Evolutionary conservation across 495 filamentous ascomycete genomes (phyloP).

Genomic region (Bombardia bombarda): DNA sequence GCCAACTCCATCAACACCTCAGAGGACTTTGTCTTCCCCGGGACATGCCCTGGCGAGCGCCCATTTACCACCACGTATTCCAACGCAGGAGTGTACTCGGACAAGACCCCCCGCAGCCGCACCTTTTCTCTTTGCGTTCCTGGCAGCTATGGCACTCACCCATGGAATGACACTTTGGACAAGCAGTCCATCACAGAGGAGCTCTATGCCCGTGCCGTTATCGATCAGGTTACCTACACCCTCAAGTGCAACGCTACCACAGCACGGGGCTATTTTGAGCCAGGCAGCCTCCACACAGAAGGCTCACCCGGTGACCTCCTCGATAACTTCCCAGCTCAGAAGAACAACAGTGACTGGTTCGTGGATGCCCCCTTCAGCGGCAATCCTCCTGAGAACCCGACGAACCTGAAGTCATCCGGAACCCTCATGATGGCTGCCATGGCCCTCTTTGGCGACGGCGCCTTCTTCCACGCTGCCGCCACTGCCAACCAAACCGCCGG

Average conservation of each 20-base stretch:
- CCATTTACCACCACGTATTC: not conserved
- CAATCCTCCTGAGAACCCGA: too few relatives aligned
- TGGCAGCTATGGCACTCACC: not conserved
- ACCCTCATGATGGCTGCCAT: not conserved
- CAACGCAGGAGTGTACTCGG: too few relatives aligned
- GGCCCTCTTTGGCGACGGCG: not conserved
- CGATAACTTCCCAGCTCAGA: not conserved
- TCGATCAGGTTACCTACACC: not conserved
- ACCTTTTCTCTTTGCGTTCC: not conserved
- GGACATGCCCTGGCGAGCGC: not conserved
- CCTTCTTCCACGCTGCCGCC: not conserved
- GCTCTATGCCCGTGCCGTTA: not conserved
- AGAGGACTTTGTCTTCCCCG: too few relatives aligned
- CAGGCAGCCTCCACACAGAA: not conserved
- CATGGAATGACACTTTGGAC: not conserved
- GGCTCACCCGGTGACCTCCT: not conserved
- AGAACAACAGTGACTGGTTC: not conserved
- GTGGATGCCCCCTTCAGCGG: too few relatives aligned
- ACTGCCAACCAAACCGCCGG: not conserved
- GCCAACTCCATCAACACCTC: too few relatives aligned
- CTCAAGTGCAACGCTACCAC: not conserved
- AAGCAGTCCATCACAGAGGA: not conserved
- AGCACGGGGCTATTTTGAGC: not conserved
- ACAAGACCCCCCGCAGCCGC: too few relatives aligned
- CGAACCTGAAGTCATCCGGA: not conserved